These are phyloP conservation scores for Pleodorina starrii DNA, from an alignment of 139 green algal species.

Conservation along the genomic window DNA sequence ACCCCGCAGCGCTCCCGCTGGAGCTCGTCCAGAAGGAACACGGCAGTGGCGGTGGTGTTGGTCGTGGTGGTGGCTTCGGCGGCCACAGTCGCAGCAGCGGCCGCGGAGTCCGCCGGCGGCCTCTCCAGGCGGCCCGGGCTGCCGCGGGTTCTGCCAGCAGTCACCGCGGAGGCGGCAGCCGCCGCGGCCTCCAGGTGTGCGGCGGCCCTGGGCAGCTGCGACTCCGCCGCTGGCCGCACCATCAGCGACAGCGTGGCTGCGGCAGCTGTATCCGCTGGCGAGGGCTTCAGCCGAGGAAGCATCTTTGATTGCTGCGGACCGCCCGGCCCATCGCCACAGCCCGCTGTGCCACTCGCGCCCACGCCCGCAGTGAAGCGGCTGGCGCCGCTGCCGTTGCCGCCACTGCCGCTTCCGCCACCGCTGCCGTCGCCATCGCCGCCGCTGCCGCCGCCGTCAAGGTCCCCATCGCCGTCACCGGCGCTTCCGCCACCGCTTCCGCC, in stretches of 20 bases:
- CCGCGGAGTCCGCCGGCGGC: not conserved
- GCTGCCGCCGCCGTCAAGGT: not conserved
- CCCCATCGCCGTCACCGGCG: not conserved
- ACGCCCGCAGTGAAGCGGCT: constrained; percentile 18
- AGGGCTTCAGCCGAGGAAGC: not conserved
- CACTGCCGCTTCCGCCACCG: not conserved
- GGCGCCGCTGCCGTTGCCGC: not conserved
- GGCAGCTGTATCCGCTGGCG: not conserved
- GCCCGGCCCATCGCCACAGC: not conserved
- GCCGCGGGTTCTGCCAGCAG: not conserved
- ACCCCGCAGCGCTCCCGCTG: not conserved
- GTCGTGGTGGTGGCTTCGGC: not conserved
- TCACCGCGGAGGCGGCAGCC: not conserved
- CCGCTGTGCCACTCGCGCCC: not conserved
- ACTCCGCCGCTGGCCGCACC: not conserved
- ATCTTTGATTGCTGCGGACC: not conserved
- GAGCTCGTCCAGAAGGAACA: not conserved
- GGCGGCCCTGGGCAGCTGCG: no score
- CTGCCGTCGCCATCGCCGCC: not conserved
- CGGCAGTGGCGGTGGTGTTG: not conserved
- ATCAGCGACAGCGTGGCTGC: constrained; percentile 7
- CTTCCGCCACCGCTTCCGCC: not conserved
- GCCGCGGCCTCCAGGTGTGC: no score
- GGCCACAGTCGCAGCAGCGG: not conserved
- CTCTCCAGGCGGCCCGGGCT: no score